A percentile compares a stretch with the other conserved stretches of the same genome.
Conservation (phyloP, 495 filamentous ascomycete species). For the Thermothielavioides terrestris region DNA sequence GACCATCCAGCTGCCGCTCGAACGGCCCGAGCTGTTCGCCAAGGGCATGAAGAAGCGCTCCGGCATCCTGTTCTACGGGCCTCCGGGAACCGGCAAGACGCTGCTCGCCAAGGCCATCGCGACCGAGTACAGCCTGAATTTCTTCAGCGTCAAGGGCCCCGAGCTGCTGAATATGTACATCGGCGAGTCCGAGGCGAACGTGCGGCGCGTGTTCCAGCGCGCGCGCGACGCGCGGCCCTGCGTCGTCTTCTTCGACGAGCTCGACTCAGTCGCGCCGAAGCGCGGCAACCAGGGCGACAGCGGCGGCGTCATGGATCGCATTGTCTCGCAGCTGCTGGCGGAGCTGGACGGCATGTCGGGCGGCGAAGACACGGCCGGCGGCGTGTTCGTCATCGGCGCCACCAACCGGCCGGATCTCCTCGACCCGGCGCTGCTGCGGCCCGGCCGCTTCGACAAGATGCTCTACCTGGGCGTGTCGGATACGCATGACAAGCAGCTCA, state of each 20-base stretch:
- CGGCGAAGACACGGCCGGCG: conserved; percentile 69
- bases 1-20: conserved; percentile 89
- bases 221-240: conserved; percentile 93
- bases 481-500: conserved; percentile 93
- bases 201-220: conserved; percentile 89
- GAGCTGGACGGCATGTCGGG: conserved; percentile 97
- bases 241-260: conserved; percentile 96
- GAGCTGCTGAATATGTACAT: conserved; percentile 99
- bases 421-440: conserved; percentile 81
- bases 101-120: conserved; percentile 95
- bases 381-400: conserved; percentile 95
- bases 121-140: conserved; percentile 96
- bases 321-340: conserved; percentile 89
- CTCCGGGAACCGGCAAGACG: conserved; percentile 94
- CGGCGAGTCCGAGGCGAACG: conserved; percentile 96
- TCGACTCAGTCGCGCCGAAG: conserved; percentile 96
- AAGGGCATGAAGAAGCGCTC: conserved; percentile 99
- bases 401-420: conserved; percentile 93
- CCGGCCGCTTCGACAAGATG: conserved; percentile 98
- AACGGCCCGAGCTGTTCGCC: conserved; percentile 89
- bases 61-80: conserved; percentile 96
- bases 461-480: conserved; percentile 92
- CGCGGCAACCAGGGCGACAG: conserved; percentile 96
- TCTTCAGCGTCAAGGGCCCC: conserved; percentile 97
- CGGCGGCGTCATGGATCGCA: conserved; percentile 97